Percentiles rank a stretch among this genome's conserved stretches.
These are phyloP conservation scores for Morella rubra DNA, from an alignment of 306 rosid genomes.

Conservation along the genomic window DNA sequence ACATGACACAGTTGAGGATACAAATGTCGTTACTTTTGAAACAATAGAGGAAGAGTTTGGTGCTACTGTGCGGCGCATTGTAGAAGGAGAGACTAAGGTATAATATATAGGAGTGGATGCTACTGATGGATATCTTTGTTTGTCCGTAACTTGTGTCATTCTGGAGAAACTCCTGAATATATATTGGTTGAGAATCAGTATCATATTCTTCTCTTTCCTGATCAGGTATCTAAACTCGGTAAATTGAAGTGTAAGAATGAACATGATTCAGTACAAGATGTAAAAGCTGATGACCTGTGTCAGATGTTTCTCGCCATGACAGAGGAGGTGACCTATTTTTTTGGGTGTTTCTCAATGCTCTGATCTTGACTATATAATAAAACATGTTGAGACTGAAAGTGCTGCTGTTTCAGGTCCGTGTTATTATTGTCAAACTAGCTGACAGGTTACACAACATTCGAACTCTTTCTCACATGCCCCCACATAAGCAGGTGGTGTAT, in stretches of 20 bases:
- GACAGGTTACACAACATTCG: constrained; percentile 98
- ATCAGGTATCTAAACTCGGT: constrained; percentile 91
- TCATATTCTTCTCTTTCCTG: constrained; percentile 27
- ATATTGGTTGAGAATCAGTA: constrained; percentile 27
- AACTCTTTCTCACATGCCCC: constrained; percentile 96
- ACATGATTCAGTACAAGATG: constrained; percentile 81
- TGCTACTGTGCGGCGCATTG: constrained; percentile 81
- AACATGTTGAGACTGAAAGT: constrained; percentile 29
- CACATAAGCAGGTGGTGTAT: constrained; percentile 84
- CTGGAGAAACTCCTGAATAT: constrained; percentile 25
- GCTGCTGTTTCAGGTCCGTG: constrained; percentile 76
- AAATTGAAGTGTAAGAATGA: constrained; percentile 86
- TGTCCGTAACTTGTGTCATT: constrained; percentile 4
- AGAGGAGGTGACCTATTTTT: constrained; percentile 68
- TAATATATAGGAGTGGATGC: constrained; percentile 17
- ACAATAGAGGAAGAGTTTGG: constrained; percentile 96
- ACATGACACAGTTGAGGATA: constrained; percentile 97
- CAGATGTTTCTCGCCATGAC: constrained; percentile 99
- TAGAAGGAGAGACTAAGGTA: constrained; percentile 99
- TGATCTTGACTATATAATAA: constrained; percentile 25
- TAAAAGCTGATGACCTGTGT: constrained; percentile 93
- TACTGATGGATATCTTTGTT: constrained; percentile 6
- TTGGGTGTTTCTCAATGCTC: constrained; percentile 23
- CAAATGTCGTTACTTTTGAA: constrained; percentile 83
- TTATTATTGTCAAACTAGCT: constrained; percentile 93